Conservation (phyloP, 169 alveolate genomes). For the Plasmodium reichenowi region DNA sequence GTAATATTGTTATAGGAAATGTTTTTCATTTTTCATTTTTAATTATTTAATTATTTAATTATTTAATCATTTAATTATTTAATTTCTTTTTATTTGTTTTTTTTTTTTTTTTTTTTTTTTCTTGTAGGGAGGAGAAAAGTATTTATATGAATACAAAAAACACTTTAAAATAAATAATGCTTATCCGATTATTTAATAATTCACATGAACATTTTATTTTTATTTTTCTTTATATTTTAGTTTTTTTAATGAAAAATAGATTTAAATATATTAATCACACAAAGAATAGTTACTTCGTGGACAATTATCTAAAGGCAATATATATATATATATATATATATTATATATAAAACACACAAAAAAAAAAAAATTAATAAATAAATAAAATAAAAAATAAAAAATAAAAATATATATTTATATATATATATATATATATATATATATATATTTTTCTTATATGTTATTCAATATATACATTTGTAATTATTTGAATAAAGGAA, state of each 20-base stretch:
- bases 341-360: conserved; percentile 3
- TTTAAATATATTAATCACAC: conserved; percentile 45
- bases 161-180: not conserved
- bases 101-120: conserved; percentile 5
- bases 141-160: not conserved
- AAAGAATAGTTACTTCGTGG: conserved; percentile 24
- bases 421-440: not conserved
- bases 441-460: not conserved
- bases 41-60: too few species aligned
- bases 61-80: too few species aligned
- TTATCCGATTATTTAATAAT: not conserved
- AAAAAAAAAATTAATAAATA: not conserved
- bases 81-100: not conserved
- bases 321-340: not conserved
- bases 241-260: conserved; percentile 69
- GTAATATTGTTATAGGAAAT: too few species aligned
- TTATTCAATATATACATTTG: not conserved
- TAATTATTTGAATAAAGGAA: conserved; percentile 16
- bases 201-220: not conserved
- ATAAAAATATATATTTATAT: not conserved
- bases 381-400: not conserved
- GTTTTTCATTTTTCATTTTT: too few species aligned
- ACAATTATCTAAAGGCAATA: conserved; percentile 52
- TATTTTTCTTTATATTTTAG: conserved; percentile 13
- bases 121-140: conserved; percentile 27